Evolutionary conservation across 2,329 filamentous ascomycete genomes (phyloP), one percentile per base, ranked within the genome.

Genomic region (Balansia obtecta): DNA sequence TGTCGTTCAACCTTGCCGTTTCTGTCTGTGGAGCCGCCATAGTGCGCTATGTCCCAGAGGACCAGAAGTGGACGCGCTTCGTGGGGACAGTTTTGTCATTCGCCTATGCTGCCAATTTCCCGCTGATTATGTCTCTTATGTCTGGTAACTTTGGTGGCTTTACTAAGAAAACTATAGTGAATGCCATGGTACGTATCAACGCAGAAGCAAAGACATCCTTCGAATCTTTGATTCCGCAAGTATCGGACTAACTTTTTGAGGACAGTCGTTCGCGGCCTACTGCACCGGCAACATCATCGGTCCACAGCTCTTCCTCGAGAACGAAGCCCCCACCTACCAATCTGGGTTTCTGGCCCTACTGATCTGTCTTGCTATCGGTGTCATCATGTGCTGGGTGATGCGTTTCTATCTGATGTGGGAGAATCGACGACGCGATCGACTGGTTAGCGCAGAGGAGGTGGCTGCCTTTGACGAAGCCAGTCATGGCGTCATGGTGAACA

Each of bases 341-440:
- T n/a, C n/a, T 38, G 81, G 79, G 0, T 82, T 83, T 55, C 69
- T 75, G 7, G 77, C 76, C 2, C 79, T 83, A 55, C 70, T 85
- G 49, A 74, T 76, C 4, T 83, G 78, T 62, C 82, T 81, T 58
- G 69, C 68, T 0, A 57, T 75, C 18, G 66, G 77, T 46, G 69
- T 79, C 1, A 39, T 71, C 1, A 63, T 50, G 13, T 57, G 58
- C 37, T 55, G 73, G 10, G 71, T 70, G 34, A 63, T 81, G 52
- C 65, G 77, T 13, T 73, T 69, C 57, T 72, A 77, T 49, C 65
- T 82, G 15, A 66, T 60, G 11, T 60, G 63, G 45, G 68, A 77
- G 61, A 83, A 83, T 55, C 69, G 65, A 55, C 72, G 67, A 55
- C 79, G 79, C 55, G 75, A 78, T 39, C 42, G 42, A 20, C 43